Base-by-base conservation (phyloP, 306 rosid genomes). In the Corylus americana region DNA sequence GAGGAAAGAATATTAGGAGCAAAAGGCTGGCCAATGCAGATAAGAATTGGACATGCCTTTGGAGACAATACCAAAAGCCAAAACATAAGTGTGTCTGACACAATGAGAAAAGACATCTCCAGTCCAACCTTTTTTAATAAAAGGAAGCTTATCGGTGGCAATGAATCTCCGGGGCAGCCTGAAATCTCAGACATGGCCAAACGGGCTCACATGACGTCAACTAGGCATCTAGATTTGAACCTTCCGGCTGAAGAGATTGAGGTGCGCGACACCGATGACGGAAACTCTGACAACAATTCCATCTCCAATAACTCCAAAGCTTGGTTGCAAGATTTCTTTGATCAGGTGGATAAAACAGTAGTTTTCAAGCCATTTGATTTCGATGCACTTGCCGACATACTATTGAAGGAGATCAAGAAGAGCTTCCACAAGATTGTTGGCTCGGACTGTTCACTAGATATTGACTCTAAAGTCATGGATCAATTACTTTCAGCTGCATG, bases 211-310 rank as follows among this genome's bases (percentile, higher is more conserved):
- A 93, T 78, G 59, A 49, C 80, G 25, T 88, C 94, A 25, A 86
- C 73, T 27, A 77, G 87, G 83, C 78, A 55, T 73, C 86, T 93
- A 78, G 98, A 95, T 85, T 91, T 95, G 86, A 95, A 95, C 86
- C 93, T 89, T 73, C 98, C 99, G 18, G 98, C 98, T 3, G 93
- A 89, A 80, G 93, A 90, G 39, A 83, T 74, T 47, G 90, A 82
- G 67, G 74, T 59, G 55, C 85, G 79, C 45, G 86, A 84, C 44
- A 57, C 58, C 5, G 85, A 80, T 12, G 84, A 79, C 18, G 83
- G 79, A 62, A 79, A 71, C 79, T 69, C 81, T 0, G 90, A 88
- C 76, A 74, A 82, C 47, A 91, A 80, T 78, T 61, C 84, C 66
- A 42, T 37, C 31, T 59, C 86, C 0, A 88, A 81, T 75, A 87